Conservation (phyloP, 2,329 filamentous ascomycete genomes). For the Clonostachys rhizophaga region DNA sequence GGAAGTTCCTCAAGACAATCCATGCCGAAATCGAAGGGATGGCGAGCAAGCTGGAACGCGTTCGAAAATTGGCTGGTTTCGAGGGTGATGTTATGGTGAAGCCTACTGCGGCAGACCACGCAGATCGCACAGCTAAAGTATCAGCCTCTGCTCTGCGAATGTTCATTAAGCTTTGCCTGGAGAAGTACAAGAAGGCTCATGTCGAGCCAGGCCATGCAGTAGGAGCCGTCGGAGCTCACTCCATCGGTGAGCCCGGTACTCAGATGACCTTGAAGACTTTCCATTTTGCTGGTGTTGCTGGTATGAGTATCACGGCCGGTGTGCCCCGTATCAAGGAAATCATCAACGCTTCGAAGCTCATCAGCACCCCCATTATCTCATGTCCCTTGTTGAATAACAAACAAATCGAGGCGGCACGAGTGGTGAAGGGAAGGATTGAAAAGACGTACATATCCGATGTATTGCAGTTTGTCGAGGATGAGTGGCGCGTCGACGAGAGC, state of each 20-base stretch:
- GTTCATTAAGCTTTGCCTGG: slow-evolving; percentile 79
- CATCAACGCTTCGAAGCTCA: slow-evolving; percentile 93
- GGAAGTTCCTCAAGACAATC: slow-evolving; percentile 77
- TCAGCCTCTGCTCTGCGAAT: slow-evolving; percentile 66
- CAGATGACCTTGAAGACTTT: slow-evolving; percentile 99
- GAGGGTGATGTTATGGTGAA: slow-evolving; percentile 18
- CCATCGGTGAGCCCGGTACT: slow-evolving; percentile 95
- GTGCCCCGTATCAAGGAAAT: slow-evolving; percentile 99
- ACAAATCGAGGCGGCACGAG: slow-evolving; percentile 73
- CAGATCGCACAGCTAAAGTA: slow-evolving; percentile 78
- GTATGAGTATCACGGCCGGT: slow-evolving; percentile 99
- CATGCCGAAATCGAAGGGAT: slow-evolving; percentile 63
- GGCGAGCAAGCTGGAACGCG: slow-evolving; percentile 55
- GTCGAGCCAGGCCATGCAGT: slow-evolving; percentile 95
- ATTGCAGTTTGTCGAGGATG: slow-evolving; percentile 78
- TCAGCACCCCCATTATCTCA: slow-evolving; percentile 90
- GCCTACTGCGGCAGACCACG: slow-evolving; percentile 28
- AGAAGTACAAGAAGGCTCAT: slow-evolving; percentile 86
- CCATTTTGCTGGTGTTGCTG: slow-evolving; percentile 99
- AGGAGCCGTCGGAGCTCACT: slow-evolving; percentile 93
- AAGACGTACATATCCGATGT: slow-evolving; percentile 87
- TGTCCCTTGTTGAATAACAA: slow-evolving; percentile 77
- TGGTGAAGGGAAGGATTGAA: slow-evolving; percentile 91
- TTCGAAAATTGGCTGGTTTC: slow-evolving; percentile 46
- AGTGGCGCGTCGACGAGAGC: slow-evolving; percentile 73